Base-by-base conservation (phyloP, 768 basidiomycete species). In the Mycena leptocephala region DNA sequence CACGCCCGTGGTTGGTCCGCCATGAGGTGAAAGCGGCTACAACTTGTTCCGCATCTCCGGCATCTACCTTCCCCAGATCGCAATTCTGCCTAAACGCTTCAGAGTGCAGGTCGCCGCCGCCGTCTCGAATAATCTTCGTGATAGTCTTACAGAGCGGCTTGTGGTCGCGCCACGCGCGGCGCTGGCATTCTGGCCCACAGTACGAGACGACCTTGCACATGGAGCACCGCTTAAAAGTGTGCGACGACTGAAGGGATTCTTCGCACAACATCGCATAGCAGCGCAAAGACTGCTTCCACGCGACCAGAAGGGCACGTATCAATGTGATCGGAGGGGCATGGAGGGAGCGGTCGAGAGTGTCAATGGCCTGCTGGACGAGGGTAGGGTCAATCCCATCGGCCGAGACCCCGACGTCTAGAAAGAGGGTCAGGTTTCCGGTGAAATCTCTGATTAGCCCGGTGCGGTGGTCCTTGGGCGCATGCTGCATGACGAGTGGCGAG, bases 261-360 rank as follows among this genome's bases (percentile, higher is more conserved):
- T 32, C 58, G 69, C 69, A 70, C 9, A 32, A 48, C 39, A 22
- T 61, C 20, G 69, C 69, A 28, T 70, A 70, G 24, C 69, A 70
- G 32, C n/a, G 56, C 59, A 70, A 22, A 8, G 58, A 48, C 32
- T 22, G 30, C 9, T 70, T 70, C 69, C 69, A 70, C 28, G n/a
- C 69, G 9, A 70, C 3, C 6, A 70, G 58, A 22, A 70, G 58
- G 10, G 20, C 0, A 2, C 14, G 43, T 24, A 70, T 46, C 1
- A 51, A 18, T 18, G 24, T 33, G 58, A 70, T 46, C 16, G 69
- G 26, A 11, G 61, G n/a, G 26, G 30, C 68, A 28, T 70, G 56
- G 3, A 70, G 20, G 30, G 64, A 18, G 41, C 30, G 51, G 26
- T 68, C 33, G 55, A 68, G 67, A 9, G 14, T 18, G 14, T 55